Conservation (phyloP, 2,329 filamentous ascomycete genomes). For the Ophiostoma ulmi region DNA sequence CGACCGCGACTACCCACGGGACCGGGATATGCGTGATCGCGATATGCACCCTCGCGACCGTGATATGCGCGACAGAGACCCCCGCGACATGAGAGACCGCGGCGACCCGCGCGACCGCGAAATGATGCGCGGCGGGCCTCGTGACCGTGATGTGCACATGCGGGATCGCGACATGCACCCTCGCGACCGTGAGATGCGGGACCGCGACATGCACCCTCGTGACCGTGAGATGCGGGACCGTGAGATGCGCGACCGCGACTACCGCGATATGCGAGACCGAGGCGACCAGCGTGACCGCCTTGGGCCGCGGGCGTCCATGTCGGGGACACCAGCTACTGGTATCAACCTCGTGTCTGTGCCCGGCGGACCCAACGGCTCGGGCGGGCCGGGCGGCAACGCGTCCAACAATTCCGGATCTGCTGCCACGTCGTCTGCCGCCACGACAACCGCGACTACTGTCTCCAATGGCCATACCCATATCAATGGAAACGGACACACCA, state of each 20-base stretch:
- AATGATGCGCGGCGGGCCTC: background rate
- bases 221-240: background rate
- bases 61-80: slow-evolving; percentile 7
- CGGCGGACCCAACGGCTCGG: background rate
- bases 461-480: slow-evolving; percentile 30
- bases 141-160: slow-evolving; percentile 7
- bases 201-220: background rate
- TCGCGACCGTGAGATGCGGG: slow-evolving; percentile 1
- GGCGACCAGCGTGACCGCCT: background rate
- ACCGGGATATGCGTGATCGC: slow-evolving; percentile 10
- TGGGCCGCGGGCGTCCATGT: background rate
- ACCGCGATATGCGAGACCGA: background rate
- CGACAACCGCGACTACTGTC: slow-evolving; percentile 22
- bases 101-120: background rate
- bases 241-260: slow-evolving; percentile 12
- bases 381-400: background rate
- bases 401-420: slow-evolving; percentile 36
- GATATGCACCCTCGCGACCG: slow-evolving; percentile 12
- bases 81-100: background rate
- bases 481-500: background rate
- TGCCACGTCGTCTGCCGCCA: background rate
- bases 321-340: background rate
- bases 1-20: background rate
- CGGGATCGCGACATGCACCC: slow-evolving; percentile 15
- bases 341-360: background rate